Conservation (phyloP, 371 early-diverging fungal genomes). For the Mucor indicus region DNA sequence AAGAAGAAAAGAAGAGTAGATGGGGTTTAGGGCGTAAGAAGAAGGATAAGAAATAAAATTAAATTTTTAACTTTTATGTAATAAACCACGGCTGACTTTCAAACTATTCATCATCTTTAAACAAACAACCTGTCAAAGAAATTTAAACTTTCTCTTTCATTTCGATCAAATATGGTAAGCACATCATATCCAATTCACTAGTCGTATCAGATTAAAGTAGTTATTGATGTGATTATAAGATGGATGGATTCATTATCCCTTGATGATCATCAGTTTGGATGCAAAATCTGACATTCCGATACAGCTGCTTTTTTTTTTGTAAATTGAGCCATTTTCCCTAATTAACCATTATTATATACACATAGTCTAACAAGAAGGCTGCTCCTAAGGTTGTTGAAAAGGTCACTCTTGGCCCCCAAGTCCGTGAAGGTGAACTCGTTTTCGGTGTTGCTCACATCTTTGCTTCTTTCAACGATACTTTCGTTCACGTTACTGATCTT, state of each 20-base stretch:
- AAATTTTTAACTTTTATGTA: not conserved
- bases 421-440: slow-evolving; percentile 97
- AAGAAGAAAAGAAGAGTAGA: slow-evolving; percentile 32
- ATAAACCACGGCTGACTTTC: no score
- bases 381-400: slow-evolving; percentile 76
- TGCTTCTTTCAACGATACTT: slow-evolving; percentile 99
- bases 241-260: no score
- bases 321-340: no score
- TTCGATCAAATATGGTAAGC: slow-evolving; percentile 33
- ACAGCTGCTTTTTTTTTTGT: no score
- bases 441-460: slow-evolving; percentile 99
- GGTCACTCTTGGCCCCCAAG: slow-evolving; percentile 96
- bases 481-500: slow-evolving; percentile 99
- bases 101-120: not conserved
- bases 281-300: no score
- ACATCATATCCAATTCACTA: no score
- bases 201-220: no score
- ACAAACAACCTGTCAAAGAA: not conserved
- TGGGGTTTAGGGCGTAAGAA: slow-evolving; percentile 30
- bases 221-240: no score
- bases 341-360: no score
- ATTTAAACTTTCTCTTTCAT: slow-evolving; percentile 21
- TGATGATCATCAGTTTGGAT: no score
- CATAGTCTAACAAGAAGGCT: slow-evolving; percentile 71
- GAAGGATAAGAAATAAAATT: slow-evolving; percentile 19